Conservation (phyloP, 129 eudicot species). For the Centella asiatica region DNA sequence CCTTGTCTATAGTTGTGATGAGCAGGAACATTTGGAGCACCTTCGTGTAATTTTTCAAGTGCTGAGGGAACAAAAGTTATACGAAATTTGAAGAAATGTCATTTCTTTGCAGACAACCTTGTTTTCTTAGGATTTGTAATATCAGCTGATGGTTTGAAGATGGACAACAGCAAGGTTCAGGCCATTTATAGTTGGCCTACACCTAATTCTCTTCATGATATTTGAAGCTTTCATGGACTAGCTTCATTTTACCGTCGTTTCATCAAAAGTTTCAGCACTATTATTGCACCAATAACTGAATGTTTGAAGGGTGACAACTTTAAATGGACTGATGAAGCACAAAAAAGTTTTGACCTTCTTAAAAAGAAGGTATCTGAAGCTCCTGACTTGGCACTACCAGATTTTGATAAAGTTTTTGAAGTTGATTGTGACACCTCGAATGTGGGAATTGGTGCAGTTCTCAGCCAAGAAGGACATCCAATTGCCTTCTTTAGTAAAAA, state of each 20-base stretch:
- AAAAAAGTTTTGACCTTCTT: not conserved
- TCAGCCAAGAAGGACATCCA: too few relatives aligned
- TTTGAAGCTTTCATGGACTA: not conserved
- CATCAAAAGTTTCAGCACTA: not conserved
- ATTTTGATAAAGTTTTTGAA: constrained; percentile 1
- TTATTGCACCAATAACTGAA: not conserved
- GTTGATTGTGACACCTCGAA: too few relatives aligned
- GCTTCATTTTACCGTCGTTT: not conserved
- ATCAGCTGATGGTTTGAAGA: not conserved
- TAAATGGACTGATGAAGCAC: not conserved
- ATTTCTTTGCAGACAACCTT: not conserved
- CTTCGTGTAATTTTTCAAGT: not conserved
- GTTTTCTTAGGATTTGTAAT: not conserved
- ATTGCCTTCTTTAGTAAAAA: too few relatives aligned
- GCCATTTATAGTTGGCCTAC: not conserved
- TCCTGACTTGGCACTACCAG: not conserved
- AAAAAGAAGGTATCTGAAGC: not conserved
- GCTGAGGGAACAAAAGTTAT: not conserved
- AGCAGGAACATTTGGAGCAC: not conserved
- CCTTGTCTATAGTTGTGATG: constrained; percentile 4
- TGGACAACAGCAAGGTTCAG: constrained; percentile 2
- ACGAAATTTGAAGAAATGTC: not conserved
- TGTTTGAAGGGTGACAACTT: not conserved
- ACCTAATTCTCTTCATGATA: not conserved
- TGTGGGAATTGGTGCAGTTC: too few relatives aligned